Evolutionary conservation across 495 filamentous ascomycete species (phyloP).

Genomic region (Daldinia decipiens): DNA sequence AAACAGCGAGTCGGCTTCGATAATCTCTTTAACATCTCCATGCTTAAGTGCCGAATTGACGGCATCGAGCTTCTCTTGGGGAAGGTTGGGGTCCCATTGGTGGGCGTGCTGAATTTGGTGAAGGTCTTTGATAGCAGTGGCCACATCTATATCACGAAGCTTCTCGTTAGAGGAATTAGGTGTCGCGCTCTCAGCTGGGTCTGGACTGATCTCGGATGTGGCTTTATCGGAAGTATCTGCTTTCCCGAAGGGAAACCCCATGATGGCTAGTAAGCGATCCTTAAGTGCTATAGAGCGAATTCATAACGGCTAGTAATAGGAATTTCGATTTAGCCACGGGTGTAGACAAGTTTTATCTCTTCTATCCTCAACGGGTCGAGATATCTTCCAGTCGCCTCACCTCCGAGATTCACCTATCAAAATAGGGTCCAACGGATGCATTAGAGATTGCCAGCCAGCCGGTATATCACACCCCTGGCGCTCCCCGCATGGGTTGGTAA

Average conservation of each 20-base stretch:
- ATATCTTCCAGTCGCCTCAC: constrained; percentile 9
- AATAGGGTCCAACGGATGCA: constrained; percentile 11
- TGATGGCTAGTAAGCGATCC: constrained; percentile 16
- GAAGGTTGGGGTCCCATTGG: constrained; percentile 51
- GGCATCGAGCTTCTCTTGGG: constrained; percentile 48
- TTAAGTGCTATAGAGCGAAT: constrained; percentile 8
- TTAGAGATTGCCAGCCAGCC: constrained; percentile 14
- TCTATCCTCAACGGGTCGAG: constrained; percentile 1
- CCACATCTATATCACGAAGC: constrained; percentile 27
- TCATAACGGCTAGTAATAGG: background rate
- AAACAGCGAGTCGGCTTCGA: constrained; percentile 43
- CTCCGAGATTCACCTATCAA: constrained; percentile 27
- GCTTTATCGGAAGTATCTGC: constrained; percentile 19
- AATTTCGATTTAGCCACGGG: constrained; percentile 13
- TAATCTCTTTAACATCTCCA: constrained; percentile 50
- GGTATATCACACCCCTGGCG: constrained; percentile 19
- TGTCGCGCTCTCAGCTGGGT: constrained; percentile 14
- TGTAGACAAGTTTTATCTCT: constrained; percentile 35
- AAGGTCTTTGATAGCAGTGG: constrained; percentile 41
- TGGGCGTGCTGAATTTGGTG: constrained; percentile 46
- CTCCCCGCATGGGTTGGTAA: constrained; percentile 17
- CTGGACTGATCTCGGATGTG: constrained; percentile 28
- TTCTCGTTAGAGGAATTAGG: constrained; percentile 38
- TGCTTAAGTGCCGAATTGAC: constrained; percentile 53
- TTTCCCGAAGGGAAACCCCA: constrained; percentile 31